phyloP scores from a whole-genome alignment of 257 asterid species.

The Solanum sparsipilum region DNA sequence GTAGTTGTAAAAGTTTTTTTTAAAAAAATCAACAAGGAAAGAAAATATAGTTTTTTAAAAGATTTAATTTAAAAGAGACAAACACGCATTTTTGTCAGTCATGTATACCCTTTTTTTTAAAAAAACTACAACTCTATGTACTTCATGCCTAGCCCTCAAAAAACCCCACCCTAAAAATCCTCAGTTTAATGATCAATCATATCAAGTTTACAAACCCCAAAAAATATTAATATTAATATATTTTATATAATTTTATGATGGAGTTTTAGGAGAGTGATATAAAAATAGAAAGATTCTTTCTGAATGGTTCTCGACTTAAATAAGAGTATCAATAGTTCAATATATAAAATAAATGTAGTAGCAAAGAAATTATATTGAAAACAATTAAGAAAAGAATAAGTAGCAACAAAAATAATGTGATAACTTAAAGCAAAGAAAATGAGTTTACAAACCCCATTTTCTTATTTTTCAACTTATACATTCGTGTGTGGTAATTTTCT shows the following conservation, averaged over 20 bases:
- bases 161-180: not conserved
- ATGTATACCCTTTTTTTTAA: not conserved
- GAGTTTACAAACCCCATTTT: not conserved
- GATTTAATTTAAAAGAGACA: slow-evolving; percentile 25
- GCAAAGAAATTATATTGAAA: not conserved
- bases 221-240: not conserved
- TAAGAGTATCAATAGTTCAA: not conserved
- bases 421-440: not conserved
- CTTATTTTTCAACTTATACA: too few species aligned
- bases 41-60: not conserved
- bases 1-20: not conserved
- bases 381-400: not conserved
- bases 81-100: slow-evolving; percentile 57
- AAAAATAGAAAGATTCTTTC: not conserved
- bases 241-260: not conserved
- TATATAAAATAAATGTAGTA: not conserved
- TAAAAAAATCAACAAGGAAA: not conserved
- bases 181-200: not conserved
- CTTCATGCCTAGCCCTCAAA: not conserved
- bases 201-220: not conserved
- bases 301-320: not conserved
- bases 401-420: not conserved
- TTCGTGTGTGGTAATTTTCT: not conserved
- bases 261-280: not conserved
- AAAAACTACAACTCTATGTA: not conserved